Evolutionary conservation across 352 stramenopile genomes (phyloP).

Genomic region (Phytopythium litorale): DNA sequence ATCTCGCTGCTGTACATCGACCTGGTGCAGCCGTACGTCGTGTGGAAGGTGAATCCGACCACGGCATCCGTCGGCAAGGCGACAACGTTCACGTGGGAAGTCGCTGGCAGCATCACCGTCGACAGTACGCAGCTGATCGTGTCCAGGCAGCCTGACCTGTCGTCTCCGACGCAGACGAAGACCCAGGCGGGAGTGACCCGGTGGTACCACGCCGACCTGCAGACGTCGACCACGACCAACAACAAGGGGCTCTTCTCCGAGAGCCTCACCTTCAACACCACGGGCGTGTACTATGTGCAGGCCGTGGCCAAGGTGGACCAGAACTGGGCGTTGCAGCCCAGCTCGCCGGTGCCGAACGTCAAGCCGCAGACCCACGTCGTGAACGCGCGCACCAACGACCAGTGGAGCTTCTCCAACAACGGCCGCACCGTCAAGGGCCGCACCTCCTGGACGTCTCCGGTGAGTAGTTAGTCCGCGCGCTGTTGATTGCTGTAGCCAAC

Average conservation of each 20-base stretch:
- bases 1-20: slow-evolving; percentile 91
- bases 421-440: slow-evolving; percentile 44
- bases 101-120: slow-evolving; percentile 52
- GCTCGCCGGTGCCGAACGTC: slow-evolving; percentile 35
- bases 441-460: slow-evolving; percentile 46
- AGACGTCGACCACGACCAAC: slow-evolving; percentile 22
- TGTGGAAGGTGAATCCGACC: slow-evolving; percentile 31
- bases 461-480: slow-evolving; percentile 7
- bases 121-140: slow-evolving; percentile 50
- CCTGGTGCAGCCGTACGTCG: slow-evolving; percentile 91
- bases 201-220: slow-evolving; percentile 59
- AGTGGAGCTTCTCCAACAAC: slow-evolving; percentile 54
- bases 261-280: slow-evolving; percentile 27
- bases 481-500: neutral
- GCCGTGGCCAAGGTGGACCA: slow-evolving; percentile 60
- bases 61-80: slow-evolving; percentile 9
- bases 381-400: slow-evolving; percentile 60
- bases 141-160: slow-evolving; percentile 32
- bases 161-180: slow-evolving; percentile 17
- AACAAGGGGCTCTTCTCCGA: slow-evolving; percentile 59
- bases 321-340: slow-evolving; percentile 47
- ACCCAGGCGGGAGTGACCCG: slow-evolving; percentile 44
- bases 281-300: slow-evolving; percentile 56
- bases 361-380: slow-evolving; percentile 69
- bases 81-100: slow-evolving; percentile 47